Conservation (phyloP, 73 alveolate genomes). For the Blepharisma stoltei region DNA sequence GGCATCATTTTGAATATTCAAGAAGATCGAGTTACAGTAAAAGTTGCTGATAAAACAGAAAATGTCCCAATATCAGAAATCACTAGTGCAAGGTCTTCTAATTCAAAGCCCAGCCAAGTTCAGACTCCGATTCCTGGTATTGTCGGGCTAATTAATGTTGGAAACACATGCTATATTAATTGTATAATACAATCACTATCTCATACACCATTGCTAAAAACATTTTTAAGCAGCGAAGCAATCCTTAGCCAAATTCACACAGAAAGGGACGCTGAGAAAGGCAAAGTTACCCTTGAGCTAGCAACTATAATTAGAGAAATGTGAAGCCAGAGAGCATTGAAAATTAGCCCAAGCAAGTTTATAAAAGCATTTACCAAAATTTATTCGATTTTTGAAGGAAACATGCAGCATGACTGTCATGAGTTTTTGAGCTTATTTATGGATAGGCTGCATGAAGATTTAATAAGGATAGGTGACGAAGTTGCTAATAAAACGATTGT, state of each 20-base stretch:
- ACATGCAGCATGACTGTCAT: conserved; percentile 54
- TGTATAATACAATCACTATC: conserved; percentile 63
- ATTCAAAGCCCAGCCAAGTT: not conserved
- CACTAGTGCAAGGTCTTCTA: not conserved
- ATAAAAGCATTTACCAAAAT: not conserved
- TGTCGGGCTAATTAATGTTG: conserved; percentile 70
- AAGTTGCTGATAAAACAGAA: no score
- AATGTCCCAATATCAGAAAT: conserved; percentile 5
- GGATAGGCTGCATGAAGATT: conserved; percentile 39
- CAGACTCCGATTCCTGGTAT: not conserved
- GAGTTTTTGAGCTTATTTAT: conserved; percentile 44
- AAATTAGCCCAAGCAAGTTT: conserved; percentile 27
- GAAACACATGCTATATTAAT: conserved; percentile 79
- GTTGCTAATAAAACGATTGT: conserved; percentile 31
- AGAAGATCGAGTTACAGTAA: no score
- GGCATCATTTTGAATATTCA: no score
- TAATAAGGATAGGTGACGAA: conserved; percentile 16
- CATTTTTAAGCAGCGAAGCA: conserved; percentile 31
- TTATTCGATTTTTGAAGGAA: conserved; percentile 33
- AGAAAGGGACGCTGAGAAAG: not conserved
- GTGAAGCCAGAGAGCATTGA: not conserved
- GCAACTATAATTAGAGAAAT: not conserved
- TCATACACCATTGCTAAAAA: conserved; percentile 59
- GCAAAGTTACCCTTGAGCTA: conserved; percentile 3
- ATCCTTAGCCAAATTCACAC: not conserved